Percentiles rank a stretch among this genome's conserved stretches.
phyloP scores from a whole-genome alignment of 495 filamentous ascomycete genomes.

The Talaromyces borbonicus region DNA sequence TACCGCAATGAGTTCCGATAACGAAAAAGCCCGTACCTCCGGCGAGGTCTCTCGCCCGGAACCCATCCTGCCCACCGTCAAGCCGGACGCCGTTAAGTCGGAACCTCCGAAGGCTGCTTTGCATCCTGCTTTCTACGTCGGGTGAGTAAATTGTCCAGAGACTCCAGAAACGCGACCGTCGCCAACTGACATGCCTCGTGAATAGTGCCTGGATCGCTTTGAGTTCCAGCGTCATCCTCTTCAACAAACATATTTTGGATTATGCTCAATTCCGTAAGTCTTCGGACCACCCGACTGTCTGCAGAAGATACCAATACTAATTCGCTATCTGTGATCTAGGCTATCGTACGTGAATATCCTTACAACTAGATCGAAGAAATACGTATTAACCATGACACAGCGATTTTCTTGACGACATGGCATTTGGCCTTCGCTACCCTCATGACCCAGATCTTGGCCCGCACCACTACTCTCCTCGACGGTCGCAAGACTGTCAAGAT shows the following conservation, averaged over 20 bases:
- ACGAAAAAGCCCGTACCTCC: slow-evolving; percentile 72
- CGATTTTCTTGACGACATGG: slow-evolving; percentile 83
- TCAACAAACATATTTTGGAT: slow-evolving; percentile 97
- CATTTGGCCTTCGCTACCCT: slow-evolving; percentile 81
- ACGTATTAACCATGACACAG: slow-evolving; percentile 12
- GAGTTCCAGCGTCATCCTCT: slow-evolving; percentile 89
- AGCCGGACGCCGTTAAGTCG: slow-evolving; percentile 58
- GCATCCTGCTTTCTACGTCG: slow-evolving; percentile 83
- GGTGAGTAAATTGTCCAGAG: slow-evolving; percentile 44
- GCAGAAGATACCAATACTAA: background rate
- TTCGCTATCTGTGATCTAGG: slow-evolving; percentile 15
- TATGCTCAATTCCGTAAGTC: slow-evolving; percentile 73
- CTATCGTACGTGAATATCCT: slow-evolving; percentile 28
- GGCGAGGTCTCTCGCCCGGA: slow-evolving; percentile 55
- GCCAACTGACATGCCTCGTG: slow-evolving; percentile 16
- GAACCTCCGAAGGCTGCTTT: slow-evolving; percentile 52
- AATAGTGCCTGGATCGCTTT: slow-evolving; percentile 82
- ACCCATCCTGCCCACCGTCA: slow-evolving; percentile 69
- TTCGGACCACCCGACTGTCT: background rate
- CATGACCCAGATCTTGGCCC: slow-evolving; percentile 83
- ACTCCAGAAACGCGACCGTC: background rate
- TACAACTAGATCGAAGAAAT: slow-evolving; percentile 1
- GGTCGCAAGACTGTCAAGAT: slow-evolving; percentile 87
- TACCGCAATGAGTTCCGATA: slow-evolving; percentile 50
- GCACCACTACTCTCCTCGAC: slow-evolving; percentile 75